Evolutionary conservation across 768 basidiomycete species (phyloP).

Genomic region (Tephrocybe sp.): DNA sequence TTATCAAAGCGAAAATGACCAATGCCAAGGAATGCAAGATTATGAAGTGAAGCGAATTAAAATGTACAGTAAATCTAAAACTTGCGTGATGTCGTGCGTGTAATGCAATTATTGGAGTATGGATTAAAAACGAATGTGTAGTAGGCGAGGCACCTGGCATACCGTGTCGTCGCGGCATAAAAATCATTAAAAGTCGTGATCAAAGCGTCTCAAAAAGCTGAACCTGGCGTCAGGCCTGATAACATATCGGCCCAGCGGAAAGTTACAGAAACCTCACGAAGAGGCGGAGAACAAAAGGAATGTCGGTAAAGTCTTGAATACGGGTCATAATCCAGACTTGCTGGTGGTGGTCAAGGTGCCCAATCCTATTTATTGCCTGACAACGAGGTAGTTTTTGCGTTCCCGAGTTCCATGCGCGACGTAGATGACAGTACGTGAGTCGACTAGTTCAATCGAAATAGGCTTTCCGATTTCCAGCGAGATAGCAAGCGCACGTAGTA

Average conservation of each 20-base stretch:
- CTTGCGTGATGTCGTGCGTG: too few relatives aligned
- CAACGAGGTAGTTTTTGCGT: conserved; percentile 10
- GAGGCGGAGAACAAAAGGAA: neutral
- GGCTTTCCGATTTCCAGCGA: conserved; percentile 36
- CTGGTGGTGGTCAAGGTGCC: neutral
- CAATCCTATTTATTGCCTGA: neutral
- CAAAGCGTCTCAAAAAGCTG: too few relatives aligned
- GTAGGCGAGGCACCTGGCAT: too few relatives aligned
- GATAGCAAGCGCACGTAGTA: conserved; percentile 35
- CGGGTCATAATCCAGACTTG: neutral
- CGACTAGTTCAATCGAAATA: conserved; percentile 29
- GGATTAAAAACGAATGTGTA: too few relatives aligned
- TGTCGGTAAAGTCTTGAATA: neutral
- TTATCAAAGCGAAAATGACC: too few relatives aligned
- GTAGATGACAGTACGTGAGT: conserved; percentile 9
- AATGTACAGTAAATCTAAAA: too few relatives aligned
- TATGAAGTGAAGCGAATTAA: too few relatives aligned
- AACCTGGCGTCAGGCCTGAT: neutral
- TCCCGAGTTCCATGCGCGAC: conserved; percentile 2
- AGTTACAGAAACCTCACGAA: neutral
- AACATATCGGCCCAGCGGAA: neutral
- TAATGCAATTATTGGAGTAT: too few relatives aligned
- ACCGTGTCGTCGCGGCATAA: too few relatives aligned
- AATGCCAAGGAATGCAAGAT: too few relatives aligned
- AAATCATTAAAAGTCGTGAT: too few relatives aligned